A percentile compares a stretch with the other conserved stretches of the same genome.
These are phyloP conservation scores for Herpetomonas muscarum DNA, from an alignment of 208 protist genomes.

Conservation along the genomic window DNA sequence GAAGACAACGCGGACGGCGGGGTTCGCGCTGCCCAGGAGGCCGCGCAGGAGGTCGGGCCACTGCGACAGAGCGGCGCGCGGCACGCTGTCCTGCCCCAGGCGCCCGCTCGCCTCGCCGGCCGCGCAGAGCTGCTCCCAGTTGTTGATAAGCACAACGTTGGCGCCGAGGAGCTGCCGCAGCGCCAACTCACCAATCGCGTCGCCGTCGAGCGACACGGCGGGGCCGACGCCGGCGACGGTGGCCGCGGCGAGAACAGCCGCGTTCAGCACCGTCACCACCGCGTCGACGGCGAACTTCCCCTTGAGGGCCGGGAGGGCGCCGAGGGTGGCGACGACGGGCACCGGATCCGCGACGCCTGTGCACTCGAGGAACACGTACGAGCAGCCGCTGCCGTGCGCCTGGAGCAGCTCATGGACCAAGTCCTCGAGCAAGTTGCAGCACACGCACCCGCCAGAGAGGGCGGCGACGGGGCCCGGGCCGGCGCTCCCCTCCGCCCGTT, in stretches of 20 bases:
- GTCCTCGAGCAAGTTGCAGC: slow-evolving; percentile 36
- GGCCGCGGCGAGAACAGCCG: slow-evolving; percentile 5
- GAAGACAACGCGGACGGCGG: slow-evolving; percentile 23
- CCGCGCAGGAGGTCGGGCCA: slow-evolving; percentile 14
- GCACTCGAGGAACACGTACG: slow-evolving; percentile 38
- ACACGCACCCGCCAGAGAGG: slow-evolving; percentile 44
- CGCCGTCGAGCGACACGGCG: slow-evolving; percentile 1
- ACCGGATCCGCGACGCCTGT: slow-evolving; percentile 40
- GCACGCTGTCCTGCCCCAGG: too few relatives aligned
- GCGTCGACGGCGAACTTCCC: slow-evolving; percentile 26
- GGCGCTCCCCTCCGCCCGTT: not conserved
- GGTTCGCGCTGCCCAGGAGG: slow-evolving; percentile 18
- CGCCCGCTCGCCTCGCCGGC: too few relatives aligned
- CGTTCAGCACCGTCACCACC: slow-evolving; percentile 33
- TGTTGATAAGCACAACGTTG: slow-evolving; percentile 39
- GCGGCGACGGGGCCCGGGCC: slow-evolving; percentile 1
- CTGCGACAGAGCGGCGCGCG: not conserved
- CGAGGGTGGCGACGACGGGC: slow-evolving; percentile 28
- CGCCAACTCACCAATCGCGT: slow-evolving; percentile 3
- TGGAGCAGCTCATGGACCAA: slow-evolving; percentile 21
- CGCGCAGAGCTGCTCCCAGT: slow-evolving; percentile 22
- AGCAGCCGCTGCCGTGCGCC: slow-evolving; percentile 14
- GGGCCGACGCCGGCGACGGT: not conserved
- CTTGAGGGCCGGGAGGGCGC: slow-evolving; percentile 21
- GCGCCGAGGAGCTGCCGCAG: slow-evolving; percentile 18